Conservation (phyloP, 1,284 basidiomycete genomes). For the Malassezia brasiliensis region DNA sequence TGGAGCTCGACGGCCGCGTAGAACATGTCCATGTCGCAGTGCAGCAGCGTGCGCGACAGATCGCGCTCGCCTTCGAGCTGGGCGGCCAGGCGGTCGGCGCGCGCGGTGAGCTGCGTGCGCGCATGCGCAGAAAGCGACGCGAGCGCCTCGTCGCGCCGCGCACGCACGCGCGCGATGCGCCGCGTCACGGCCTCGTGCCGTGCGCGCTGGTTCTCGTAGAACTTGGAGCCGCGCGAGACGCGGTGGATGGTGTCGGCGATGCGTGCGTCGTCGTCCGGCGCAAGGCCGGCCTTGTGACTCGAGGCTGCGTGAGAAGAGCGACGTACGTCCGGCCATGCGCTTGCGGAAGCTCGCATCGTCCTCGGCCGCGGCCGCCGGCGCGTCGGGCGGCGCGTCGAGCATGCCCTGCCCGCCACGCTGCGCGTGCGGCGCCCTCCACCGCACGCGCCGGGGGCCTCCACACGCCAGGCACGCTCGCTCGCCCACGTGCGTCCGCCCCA, state of each 20-base stretch:
- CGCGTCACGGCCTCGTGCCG: conserved; percentile 70
- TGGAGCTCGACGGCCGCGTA: conserved; percentile 56
- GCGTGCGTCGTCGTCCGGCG: conserved; percentile 27
- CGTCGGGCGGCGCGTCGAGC: neutral
- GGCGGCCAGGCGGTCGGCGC: conserved; percentile 50
- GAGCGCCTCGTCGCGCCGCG: conserved; percentile 27
- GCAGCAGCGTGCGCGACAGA: conserved; percentile 69
- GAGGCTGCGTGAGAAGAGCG: conserved; percentile 18
- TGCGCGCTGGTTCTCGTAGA: conserved; percentile 64
- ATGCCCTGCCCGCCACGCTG: no score
- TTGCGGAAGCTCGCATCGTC: conserved; percentile 16
- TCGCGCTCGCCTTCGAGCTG: conserved; percentile 70
- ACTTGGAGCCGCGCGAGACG: conserved; percentile 43
- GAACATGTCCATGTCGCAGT: conserved; percentile 55
- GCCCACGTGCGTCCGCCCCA: no score
- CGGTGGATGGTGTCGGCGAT: conserved; percentile 30
- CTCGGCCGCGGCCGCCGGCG: neutral
- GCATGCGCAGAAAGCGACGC: conserved; percentile 8
- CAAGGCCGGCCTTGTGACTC: conserved; percentile 42
- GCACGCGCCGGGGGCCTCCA: neutral
- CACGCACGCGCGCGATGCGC: conserved; percentile 54
- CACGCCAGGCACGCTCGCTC: no score
- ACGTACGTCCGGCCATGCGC: conserved; percentile 36
- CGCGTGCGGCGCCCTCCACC: no score
- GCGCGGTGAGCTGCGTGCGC: conserved; percentile 26